Base-by-base conservation (phyloP, 495 filamentous ascomycete genomes). In the Penicillium turbatum region DNA sequence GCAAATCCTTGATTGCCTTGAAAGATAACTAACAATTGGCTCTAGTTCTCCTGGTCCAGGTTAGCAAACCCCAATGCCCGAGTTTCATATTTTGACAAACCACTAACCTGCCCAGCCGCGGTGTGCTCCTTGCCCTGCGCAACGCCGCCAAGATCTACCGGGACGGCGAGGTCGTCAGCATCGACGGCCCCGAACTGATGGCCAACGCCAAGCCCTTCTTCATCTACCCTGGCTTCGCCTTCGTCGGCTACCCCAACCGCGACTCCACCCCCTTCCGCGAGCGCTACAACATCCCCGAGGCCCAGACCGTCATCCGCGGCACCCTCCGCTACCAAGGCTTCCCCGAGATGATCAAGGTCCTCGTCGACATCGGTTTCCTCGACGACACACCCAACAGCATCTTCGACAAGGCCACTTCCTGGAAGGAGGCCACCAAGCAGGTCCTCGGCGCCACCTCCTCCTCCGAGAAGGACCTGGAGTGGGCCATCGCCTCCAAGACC, bases 161-260 rank as follows among this genome's bases (percentile, higher is more conserved):
- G 68, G 84, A 88, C 55, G 92, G 91, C 55, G 79, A 92, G 72
- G 68, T 85, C 34, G 79, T 85, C 60, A 80, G 75, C 53, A 70
- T 85, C 29, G 58, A 64, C 34, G 82, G 81, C 10, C 72, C 78
- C 46, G 86, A 91, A 17, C 80, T 97, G 40, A 96, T 97, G 93
- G 86, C 74, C 43, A 80, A 79, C 41, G 89, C 92, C 15, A 90
- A 92, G 78, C 90, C 92, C 9, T 97, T 96, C 80, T 82, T 79
- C 63, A 92, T 95, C 76, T 93, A 91, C 72, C 87, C 87, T 36
- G 83, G 91, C 30, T 97, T 84, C 64, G 85, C 88, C 21, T 93
- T 96, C 62, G 90, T 96, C 48, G 91, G 87, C 8, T 98, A 97
- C 70, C 89, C 90, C 10, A 97, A 97, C 81, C 79, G 92, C 49